Base-by-base conservation (phyloP, 2,329 filamentous ascomycete species). In the Fusarium temperatum region DNA sequence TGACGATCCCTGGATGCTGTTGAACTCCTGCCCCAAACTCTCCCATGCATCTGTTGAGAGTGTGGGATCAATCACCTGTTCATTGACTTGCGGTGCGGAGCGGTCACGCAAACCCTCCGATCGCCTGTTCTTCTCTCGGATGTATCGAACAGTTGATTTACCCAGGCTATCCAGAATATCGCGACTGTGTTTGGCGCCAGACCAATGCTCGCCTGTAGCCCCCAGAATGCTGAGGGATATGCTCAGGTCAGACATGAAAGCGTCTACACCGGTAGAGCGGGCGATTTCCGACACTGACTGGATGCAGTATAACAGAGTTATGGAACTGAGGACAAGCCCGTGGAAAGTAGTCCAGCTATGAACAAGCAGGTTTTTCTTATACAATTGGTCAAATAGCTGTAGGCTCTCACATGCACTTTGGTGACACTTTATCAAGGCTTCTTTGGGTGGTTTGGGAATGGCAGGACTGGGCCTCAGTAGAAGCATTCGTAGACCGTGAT, bases 301-400 rank as follows among this genome's bases (percentile, higher is more conserved):
- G 47, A 88, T 82, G 51, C 85, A 87, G 71, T 88, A 87, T 1
- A 89, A 78, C 71, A 88, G 83, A 0, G 87, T 86, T 15, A 89
- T 81, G 0, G 84, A 85, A 13, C 84, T 82, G 4, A 89, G 78
- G 1, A 88, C 84, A 1, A 87, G 77, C 0, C 85, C 84, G 63
- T 89, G 86, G 15, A 88, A 84, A 0, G 84, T 85, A 1, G 84
- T 80, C 82, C 87, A 87, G 32, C 81, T 86, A 62, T 88, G 86
- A 1, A 85, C 78, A 0, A 89, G 81, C 6, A 82, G 68, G 10
- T 87, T 84, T 7, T 81, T 78, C 20, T 79, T 79, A 71, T 88
- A 88, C 20, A 89, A 70, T 8, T 82, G 79, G 6, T 84, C 82
- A 50, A 85, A 84, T 0, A 85, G 70, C 6, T 78, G 77, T 17